Percentiles rank a stretch among this genome's conserved stretches.
Evolutionary conservation across 78 protist species (phyloP).

Genomic region (Dictyostelium firmibasis): DNA sequence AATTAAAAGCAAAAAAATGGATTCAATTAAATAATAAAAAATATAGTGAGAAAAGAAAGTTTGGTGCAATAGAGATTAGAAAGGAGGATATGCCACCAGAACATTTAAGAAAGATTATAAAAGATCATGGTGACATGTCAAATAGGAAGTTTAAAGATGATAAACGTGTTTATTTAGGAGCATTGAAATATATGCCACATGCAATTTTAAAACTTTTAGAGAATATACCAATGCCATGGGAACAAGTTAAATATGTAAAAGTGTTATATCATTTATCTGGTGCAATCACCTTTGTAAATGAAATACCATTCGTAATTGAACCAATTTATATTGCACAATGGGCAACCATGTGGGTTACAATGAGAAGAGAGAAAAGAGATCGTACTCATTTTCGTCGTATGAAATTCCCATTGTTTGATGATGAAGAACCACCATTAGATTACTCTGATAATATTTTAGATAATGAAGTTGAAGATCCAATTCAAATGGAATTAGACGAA

Average conservation of each 20-base stretch:
- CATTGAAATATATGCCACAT: slow-evolving; percentile 99
- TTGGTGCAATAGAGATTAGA: slow-evolving; percentile 92
- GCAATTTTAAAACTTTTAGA: slow-evolving; percentile 98
- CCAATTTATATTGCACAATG: slow-evolving; percentile 99
- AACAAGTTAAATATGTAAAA: slow-evolving; percentile 89
- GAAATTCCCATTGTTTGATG: slow-evolving; percentile 98
- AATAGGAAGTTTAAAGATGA: slow-evolving; percentile 95
- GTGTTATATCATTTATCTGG: slow-evolving; percentile 99
- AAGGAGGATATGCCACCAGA: slow-evolving; percentile 99
- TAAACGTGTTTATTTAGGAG: slow-evolving; percentile 99
- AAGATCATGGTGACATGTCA: slow-evolving; percentile 99
- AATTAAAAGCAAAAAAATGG: slow-evolving; percentile 90
- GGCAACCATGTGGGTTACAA: slow-evolving; percentile 99
- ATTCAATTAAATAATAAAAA: slow-evolving; percentile 91
- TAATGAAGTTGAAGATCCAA: slow-evolving; percentile 96
- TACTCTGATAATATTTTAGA: slow-evolving; percentile 98
- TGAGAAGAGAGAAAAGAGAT: slow-evolving; percentile 99
- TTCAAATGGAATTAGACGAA: slow-evolving; percentile 97
- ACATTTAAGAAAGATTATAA: slow-evolving; percentile 97
- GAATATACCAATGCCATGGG: slow-evolving; percentile 99
- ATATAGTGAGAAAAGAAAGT: slow-evolving; percentile 94
- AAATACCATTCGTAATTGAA: slow-evolving; percentile 98
- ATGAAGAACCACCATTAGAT: slow-evolving; percentile 99
- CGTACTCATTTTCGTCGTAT: slow-evolving; percentile 98
- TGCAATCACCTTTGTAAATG: slow-evolving; percentile 99